A percentile compares a stretch with the other conserved stretches of the same genome.
Conservation (phyloP, 208 protist genomes). For the Leptomonas seymouri region DNA sequence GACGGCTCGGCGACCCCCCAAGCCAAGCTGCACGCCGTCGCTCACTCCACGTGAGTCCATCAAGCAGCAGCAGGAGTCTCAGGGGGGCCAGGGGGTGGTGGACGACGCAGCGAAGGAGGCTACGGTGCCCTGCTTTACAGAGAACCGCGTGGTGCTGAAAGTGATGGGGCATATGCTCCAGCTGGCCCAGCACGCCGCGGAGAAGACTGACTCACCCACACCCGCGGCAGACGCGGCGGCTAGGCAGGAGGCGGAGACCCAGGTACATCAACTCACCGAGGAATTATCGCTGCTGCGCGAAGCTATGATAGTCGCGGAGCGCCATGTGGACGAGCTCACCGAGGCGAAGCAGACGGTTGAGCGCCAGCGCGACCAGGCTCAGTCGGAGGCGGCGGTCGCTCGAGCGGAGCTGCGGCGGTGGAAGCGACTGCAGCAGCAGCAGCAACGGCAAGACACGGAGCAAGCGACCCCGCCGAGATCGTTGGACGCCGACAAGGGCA, state of each 20-base stretch:
- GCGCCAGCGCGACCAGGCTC: conserved; percentile 60
- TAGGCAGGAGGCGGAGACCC: conserved; percentile 3
- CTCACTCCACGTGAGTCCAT: conserved; percentile 29
- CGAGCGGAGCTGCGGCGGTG: conserved; percentile 73
- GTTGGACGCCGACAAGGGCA: not conserved
- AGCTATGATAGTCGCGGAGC: conserved; percentile 48
- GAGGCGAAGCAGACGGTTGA: conserved; percentile 37
- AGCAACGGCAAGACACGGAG: conserved; percentile 5
- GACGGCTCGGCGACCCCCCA: conserved; percentile 26
- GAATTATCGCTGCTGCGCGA: conserved; percentile 54
- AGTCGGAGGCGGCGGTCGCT: conserved; percentile 77
- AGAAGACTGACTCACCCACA: not conserved
- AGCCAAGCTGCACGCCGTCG: conserved; percentile 22
- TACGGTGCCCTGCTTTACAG: conserved; percentile 55
- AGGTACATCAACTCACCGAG: conserved; percentile 29
- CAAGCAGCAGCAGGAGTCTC: conserved; percentile 23
- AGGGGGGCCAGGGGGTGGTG: not conserved
- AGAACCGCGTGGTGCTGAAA: conserved; percentile 51
- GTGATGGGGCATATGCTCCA: conserved; percentile 84
- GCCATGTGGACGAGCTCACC: conserved; percentile 30
- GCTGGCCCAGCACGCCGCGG: conserved; percentile 41
- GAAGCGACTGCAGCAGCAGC: conserved; percentile 37
- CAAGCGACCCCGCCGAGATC: not conserved
- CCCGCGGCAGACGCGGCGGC: not conserved
- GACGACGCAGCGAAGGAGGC: conserved; percentile 6